Percentiles rank a stretch among this genome's conserved stretches.
These are phyloP conservation scores for Phytophthora macrochlamydospora DNA, from an alignment of 352 stramenopile species.

Conservation along the genomic window DNA sequence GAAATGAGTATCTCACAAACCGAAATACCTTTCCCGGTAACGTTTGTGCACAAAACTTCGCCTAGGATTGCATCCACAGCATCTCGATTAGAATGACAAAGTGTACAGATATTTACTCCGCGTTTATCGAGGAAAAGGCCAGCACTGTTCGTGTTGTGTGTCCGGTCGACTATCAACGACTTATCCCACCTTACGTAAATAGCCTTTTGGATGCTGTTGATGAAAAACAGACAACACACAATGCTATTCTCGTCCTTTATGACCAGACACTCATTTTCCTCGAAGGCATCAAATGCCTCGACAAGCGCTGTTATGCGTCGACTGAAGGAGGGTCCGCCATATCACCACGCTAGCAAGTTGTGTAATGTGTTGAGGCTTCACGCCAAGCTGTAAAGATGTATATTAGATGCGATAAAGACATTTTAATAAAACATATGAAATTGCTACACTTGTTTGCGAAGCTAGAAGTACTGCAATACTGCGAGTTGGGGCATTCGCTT, in stretches of 20 bases:
- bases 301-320: too few species aligned
- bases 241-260: conserved; percentile 11
- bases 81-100: background rate
- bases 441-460: too few species aligned
- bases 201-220: conserved; percentile 12
- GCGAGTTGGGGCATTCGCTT: too few species aligned
- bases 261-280: conserved; percentile 1
- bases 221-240: conserved; percentile 6
- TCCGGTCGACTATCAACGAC: conserved; percentile 27
- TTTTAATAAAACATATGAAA: too few species aligned
- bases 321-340: too few species aligned
- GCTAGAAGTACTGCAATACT: too few species aligned
- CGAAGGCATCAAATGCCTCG: too few species aligned
- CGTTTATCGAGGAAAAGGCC: conserved; percentile 8
- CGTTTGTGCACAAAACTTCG: conserved; percentile 22
- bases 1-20: conserved; percentile 30
- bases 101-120: too few species aligned
- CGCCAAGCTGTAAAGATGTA: too few species aligned
- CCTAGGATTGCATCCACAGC: conserved; percentile 5
- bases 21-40: conserved; percentile 19
- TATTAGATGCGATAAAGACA: too few species aligned
- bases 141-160: conserved; percentile 30
- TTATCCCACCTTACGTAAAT: conserved; percentile 19
- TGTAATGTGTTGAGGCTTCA: too few species aligned
- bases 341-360: too few species aligned